A percentile compares a stretch with the other conserved stretches of the same genome.
phyloP scores from a whole-genome alignment of 306 rosid species.

The Quercus bicolor region DNA sequence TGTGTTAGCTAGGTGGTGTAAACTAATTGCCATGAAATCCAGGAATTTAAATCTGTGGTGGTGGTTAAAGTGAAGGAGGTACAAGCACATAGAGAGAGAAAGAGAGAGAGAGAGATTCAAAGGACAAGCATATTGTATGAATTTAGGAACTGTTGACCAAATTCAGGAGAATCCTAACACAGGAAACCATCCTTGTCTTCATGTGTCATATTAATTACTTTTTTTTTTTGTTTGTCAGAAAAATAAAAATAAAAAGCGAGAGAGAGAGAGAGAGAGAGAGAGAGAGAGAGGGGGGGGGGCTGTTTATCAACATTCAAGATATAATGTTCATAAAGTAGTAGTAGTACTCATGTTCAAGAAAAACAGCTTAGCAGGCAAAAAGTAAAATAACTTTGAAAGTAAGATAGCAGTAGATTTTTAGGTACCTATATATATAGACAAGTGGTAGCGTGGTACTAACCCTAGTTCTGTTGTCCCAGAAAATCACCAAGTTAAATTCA shows the following conservation, averaged over 20 bases:
- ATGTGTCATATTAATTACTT: neutral
- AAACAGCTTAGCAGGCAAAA: constrained; percentile 28
- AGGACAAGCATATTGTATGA: neutral
- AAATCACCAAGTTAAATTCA: neutral
- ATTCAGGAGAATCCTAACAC: constrained; percentile 10
- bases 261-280: neutral
- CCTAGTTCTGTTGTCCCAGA: constrained; percentile 23
- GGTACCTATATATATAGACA: neutral
- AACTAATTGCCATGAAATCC: neutral
- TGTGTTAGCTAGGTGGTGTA: neutral
- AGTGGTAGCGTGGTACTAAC: constrained; percentile 16
- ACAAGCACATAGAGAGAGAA: too few species aligned
- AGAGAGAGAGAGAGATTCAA: neutral
- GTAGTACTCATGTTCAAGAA: constrained; percentile 24
- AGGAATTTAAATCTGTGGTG: neutral
- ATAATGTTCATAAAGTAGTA: constrained; percentile 13
- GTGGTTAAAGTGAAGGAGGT: neutral
- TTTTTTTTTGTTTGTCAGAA: neutral
- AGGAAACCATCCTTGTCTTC: constrained; percentile 1
- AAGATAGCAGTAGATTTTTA: neutral
- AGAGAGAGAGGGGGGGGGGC: neutral
- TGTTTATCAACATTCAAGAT: constrained; percentile 11
- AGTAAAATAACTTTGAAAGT: constrained; percentile 25
- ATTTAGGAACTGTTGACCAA: neutral
- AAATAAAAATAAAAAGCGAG: too few species aligned